A percentile compares a stretch with the other conserved stretches of the same genome.
Conservation (phyloP, 2,329 filamentous ascomycete species). For the Waltergamsia citrina region DNA sequence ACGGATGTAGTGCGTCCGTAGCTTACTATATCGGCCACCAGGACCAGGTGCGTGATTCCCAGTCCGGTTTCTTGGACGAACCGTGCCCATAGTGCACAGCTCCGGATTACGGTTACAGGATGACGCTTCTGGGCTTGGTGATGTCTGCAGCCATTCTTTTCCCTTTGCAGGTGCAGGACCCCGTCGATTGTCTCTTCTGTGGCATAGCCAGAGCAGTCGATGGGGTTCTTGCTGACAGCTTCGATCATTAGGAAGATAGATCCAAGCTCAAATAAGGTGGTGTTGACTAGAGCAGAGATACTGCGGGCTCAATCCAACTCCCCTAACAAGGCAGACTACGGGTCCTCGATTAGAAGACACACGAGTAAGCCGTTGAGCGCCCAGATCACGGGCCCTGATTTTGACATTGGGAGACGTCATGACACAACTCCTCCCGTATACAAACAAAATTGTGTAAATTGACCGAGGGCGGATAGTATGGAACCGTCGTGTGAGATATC, state of each 20-base stretch:
- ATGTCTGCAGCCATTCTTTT: constrained; percentile 7
- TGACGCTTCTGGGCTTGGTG: constrained; percentile 6
- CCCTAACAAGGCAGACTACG: constrained; percentile 12
- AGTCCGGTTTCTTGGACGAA: neutral
- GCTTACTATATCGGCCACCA: constrained; percentile 49
- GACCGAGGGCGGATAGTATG: constrained; percentile 10
- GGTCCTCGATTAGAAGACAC: constrained; percentile 47
- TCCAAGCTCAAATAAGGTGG: constrained; percentile 49
- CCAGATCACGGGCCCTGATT: constrained; percentile 8
- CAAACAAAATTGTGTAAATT: too few relatives aligned
- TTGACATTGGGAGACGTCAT: neutral
- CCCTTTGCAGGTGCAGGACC: neutral
- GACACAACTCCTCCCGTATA: too few relatives aligned
- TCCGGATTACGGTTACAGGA: neutral
- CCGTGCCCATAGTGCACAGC: neutral
- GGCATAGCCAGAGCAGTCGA: constrained; percentile 53
- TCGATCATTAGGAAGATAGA: constrained; percentile 49
- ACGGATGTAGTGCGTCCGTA: constrained; percentile 48
- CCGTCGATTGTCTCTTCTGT: constrained; percentile 26
- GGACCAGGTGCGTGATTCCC: constrained; percentile 27
- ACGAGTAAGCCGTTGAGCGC: constrained; percentile 34
- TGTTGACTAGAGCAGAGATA: constrained; percentile 48
- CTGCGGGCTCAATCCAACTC: constrained; percentile 28
- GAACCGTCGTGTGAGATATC: constrained; percentile 11
- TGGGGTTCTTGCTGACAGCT: constrained; percentile 46